phyloP scores from a whole-genome alignment of 1,139 yeast species.

The Debaryomyces fabryi region DNA sequence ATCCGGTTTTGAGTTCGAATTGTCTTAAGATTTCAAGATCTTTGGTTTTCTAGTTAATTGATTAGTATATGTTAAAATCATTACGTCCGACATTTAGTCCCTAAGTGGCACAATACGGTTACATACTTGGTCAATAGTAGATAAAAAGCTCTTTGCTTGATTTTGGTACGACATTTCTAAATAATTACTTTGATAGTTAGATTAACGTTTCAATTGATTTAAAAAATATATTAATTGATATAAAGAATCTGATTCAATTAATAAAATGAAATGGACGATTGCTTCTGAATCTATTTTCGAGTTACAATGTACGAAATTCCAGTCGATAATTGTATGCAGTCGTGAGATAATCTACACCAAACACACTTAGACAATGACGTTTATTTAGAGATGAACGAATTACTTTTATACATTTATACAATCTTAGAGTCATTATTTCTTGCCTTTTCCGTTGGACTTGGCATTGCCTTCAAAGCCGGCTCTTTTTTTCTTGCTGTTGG shows the following conservation, averaged over 20 bases:
- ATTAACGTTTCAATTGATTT: constrained; percentile 5
- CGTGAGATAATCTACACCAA: neutral
- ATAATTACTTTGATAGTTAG: constrained; percentile 1
- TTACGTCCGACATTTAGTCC: neutral
- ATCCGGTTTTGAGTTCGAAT: constrained; percentile 66
- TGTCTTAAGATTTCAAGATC: constrained; percentile 47
- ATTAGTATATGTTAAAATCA: constrained; percentile 14
- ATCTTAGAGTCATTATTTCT: constrained; percentile 17
- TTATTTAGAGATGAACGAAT: neutral
- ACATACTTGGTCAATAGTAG: constrained; percentile 36
- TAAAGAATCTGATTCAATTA: neutral
- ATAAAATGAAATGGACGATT: constrained; percentile 2
- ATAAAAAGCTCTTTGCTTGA: constrained; percentile 29
- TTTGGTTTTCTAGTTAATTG: constrained; percentile 36
- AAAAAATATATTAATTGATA: constrained; percentile 1
- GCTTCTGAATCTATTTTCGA: constrained; percentile 5
- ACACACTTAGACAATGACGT: neutral
- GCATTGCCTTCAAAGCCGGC: constrained; percentile 64
- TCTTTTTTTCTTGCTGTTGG: constrained; percentile 43
- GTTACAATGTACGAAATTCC: neutral
- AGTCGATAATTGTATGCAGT: constrained; percentile 2
- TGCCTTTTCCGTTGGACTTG: constrained; percentile 33
- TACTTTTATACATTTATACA: neutral
- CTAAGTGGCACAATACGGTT: neutral
- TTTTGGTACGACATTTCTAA: constrained; percentile 30